These are phyloP conservation scores for Penicillium daleae DNA, from an alignment of 495 filamentous ascomycete species.

Conservation along the genomic window DNA sequence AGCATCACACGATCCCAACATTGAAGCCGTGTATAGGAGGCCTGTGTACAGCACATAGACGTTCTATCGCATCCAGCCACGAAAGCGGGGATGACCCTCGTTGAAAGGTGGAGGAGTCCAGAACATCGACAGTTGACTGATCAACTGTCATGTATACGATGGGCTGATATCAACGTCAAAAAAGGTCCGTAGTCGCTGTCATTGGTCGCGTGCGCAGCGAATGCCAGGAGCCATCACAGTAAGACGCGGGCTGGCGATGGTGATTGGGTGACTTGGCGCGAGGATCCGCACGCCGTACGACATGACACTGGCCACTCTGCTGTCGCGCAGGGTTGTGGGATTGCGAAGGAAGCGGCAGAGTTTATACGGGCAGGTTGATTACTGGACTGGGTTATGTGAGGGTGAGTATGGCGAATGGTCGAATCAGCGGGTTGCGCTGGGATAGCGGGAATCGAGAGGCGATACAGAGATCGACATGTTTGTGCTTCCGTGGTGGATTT, in stretches of 20 bases:
- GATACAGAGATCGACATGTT: neutral
- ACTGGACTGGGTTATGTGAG: neutral
- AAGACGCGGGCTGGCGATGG: constrained; percentile 1
- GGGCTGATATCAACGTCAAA: neutral
- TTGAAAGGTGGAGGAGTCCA: constrained; percentile 1
- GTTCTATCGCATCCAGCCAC: neutral
- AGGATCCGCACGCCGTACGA: constrained; percentile 7
- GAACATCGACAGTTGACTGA: neutral
- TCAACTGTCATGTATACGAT: constrained; percentile 13
- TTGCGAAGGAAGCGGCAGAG: neutral
- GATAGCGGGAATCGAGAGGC: constrained; percentile 2
- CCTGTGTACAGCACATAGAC: neutral
- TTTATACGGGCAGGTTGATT: neutral
- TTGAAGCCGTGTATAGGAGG: neutral
- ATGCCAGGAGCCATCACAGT: constrained; percentile 31
- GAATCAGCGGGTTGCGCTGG: neutral
- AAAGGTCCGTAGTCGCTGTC: constrained; percentile 13
- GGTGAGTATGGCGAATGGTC: neutral
- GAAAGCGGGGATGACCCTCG: constrained; percentile 1
- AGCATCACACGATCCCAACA: neutral
- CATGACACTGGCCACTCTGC: constrained; percentile 10
- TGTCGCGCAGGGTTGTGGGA: neutral
- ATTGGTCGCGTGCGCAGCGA: constrained; percentile 27
- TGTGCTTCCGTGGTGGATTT: neutral
- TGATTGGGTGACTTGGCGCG: constrained; percentile 34